Conservation (phyloP, 306 rosid genomes). For the Cucurbita moschata region DNA sequence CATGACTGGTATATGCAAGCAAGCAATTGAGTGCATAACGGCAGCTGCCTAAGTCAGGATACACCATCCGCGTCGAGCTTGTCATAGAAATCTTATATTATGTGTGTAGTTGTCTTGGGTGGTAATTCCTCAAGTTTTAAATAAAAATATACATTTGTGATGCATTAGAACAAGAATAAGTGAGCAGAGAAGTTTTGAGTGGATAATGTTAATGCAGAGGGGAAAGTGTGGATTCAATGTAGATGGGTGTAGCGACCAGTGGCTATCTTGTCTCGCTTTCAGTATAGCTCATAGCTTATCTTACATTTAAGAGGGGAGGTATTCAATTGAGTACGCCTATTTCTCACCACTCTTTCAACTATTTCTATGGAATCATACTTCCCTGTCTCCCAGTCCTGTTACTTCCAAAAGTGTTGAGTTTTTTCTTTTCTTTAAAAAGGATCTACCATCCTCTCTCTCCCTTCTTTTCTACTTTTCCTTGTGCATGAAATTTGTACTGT, state of each 20-base stretch:
- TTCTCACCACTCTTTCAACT: neutral
- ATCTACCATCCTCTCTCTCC: no score
- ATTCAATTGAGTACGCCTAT: conserved; percentile 11
- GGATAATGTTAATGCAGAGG: neutral
- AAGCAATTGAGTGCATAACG: conserved; percentile 80
- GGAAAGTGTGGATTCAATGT: neutral
- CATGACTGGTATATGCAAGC: conserved; percentile 96
- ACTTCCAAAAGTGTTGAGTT: neutral
- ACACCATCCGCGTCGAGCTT: neutral
- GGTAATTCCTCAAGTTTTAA: neutral
- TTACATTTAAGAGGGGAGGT: conserved; percentile 38
- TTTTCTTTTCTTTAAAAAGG: neutral
- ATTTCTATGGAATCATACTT: neutral
- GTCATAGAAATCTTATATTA: neutral
- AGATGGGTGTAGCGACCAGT: neutral
- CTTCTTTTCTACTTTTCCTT: neutral
- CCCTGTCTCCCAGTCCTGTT: neutral
- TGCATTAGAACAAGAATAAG: neutral
- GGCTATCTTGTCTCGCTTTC: conserved; percentile 5
- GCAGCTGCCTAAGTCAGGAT: conserved; percentile 46
- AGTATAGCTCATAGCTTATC: conserved; percentile 6
- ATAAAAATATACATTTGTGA: neutral
- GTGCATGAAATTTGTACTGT: neutral
- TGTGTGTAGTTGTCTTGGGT: neutral
- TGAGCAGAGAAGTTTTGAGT: neutral